Evolutionary conservation across 768 basidiomycete genomes (phyloP).

Genomic region (Boletellus emodensis): DNA sequence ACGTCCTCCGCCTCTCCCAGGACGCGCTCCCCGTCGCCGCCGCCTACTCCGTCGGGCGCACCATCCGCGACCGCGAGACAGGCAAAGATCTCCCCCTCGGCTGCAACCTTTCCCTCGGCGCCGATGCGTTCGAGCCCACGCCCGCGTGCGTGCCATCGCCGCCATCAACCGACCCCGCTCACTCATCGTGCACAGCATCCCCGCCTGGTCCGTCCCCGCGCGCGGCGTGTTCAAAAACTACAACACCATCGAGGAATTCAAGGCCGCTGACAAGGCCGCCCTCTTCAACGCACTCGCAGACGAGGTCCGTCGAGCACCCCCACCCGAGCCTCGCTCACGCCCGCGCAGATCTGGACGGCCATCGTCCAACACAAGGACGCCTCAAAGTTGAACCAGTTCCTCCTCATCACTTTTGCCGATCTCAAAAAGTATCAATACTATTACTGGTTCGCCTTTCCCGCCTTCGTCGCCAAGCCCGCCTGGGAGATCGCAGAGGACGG

Average conservation of each 20-base stretch:
- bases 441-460: conserved; percentile 98
- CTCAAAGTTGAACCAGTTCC: conserved; percentile 65
- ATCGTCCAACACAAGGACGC: conserved; percentile 51
- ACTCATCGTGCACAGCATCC: conserved; percentile 30
- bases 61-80: conserved; percentile 72
- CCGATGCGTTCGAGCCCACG: conserved; percentile 56
- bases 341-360: conserved; percentile 63
- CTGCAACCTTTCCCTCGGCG: conserved; percentile 60
- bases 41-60: conserved; percentile 66
- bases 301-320: conserved; percentile 42
- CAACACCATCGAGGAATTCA: conserved; percentile 97
- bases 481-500: conserved; percentile 76
- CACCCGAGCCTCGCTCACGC: background rate
- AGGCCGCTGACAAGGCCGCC: conserved; percentile 81
- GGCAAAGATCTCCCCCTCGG: conserved; percentile 70
- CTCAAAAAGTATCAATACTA: conserved; percentile 98
- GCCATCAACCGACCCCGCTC: background rate
- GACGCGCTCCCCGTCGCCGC: conserved; percentile 59
- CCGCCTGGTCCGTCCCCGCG: conserved; percentile 48
- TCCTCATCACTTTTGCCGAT: conserved; percentile 92
- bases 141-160: conserved; percentile 39
- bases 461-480: conserved; percentile 81
- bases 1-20: conserved; percentile 80
- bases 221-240: conserved; percentile 84
- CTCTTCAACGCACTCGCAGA: conserved; percentile 72